Conservation (phyloP, 345 rosid species). For the Brassica juncea region DNA sequence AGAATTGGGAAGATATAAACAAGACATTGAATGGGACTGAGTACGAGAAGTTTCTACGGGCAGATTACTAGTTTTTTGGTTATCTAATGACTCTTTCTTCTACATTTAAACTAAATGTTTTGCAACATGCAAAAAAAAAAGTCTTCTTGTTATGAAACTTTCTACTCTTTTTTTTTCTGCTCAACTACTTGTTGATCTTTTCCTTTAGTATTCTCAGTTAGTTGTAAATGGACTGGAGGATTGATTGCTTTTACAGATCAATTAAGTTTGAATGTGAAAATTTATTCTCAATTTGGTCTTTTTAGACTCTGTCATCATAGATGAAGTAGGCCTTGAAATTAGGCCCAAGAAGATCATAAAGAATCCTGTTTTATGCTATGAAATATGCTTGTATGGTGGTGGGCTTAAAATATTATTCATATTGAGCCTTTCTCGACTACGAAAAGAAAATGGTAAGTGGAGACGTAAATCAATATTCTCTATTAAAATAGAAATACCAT, state of each 20-base stretch:
- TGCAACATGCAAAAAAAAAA: constrained; percentile 18
- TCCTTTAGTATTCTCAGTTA: not conserved
- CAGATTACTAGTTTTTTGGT: constrained; percentile 52
- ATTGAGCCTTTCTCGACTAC: too few relatives aligned
- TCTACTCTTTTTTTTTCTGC: not conserved
- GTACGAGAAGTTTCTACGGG: constrained; percentile 56
- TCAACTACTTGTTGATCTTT: not conserved
- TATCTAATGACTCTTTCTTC: not conserved
- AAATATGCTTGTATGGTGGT: too few relatives aligned
- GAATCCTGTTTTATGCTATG: too few relatives aligned
- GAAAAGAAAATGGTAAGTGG: too few relatives aligned
- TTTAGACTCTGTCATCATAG: too few relatives aligned
- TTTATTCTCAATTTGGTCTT: too few relatives aligned
- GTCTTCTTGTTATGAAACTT: constrained; percentile 14
- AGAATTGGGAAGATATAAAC: constrained; percentile 84
- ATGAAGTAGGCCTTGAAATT: too few relatives aligned
- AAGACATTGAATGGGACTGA: constrained; percentile 65
- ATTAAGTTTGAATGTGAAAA: not conserved
- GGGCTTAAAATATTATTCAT: too few relatives aligned
- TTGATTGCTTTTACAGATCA: not conserved
- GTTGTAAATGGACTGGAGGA: constrained; percentile 17
- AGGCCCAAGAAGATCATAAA: too few relatives aligned
- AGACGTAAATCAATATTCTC: too few relatives aligned
- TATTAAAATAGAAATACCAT: too few relatives aligned
- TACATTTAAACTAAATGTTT: not conserved